Evolutionary conservation across 257 asterid genomes (phyloP), one percentile per base, ranked within the genome.

Genomic region (Oldenlandia corymbosa): DNA sequence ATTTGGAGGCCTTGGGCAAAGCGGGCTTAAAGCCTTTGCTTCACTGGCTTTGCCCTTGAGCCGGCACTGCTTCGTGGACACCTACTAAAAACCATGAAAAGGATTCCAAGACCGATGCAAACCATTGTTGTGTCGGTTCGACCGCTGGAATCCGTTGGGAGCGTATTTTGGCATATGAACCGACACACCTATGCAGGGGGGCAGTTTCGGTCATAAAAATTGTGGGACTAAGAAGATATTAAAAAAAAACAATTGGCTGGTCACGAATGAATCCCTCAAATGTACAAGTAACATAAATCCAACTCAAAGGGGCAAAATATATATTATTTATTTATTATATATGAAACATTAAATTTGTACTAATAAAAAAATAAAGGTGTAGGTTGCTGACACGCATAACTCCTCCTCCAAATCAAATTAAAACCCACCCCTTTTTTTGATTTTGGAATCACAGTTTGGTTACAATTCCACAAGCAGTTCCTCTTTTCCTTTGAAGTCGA

Each of bases 301-400:
- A 58, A 71, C 41, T 30, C 21, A 3, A 42, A 30, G 42, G 55
- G 65, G 46, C 8, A 30, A 5, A 41, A 7, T 23, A 26, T 27
- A 43, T 18, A 31, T 6, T 3, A 30, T 26, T 49, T 18, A n/a
- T 37, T 10, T 5, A 9, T 30, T 32, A 1, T 17, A 9, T 18
- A 13, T 14, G 2, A 26, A 17, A 58, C 1, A 21, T 21, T 7
- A 16, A 26, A 47, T 27, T 8, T 30, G 39, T 34, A 36, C 10
- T 30, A 28, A 32, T 57, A 30, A 31, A 48, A 57, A 6, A 12
- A n/a, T n/a, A 69, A 34, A 31, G 47, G 42, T 59, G 24, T 24
- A 45, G 45, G 73, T 68, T 73, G 70, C 73, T 73, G 78, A 68
- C 78, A 73, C 73, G 73, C 64, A 62, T 34, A 4, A 4, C 39